Conservation (phyloP, 768 basidiomycete genomes). For the Suillus discolor region DNA sequence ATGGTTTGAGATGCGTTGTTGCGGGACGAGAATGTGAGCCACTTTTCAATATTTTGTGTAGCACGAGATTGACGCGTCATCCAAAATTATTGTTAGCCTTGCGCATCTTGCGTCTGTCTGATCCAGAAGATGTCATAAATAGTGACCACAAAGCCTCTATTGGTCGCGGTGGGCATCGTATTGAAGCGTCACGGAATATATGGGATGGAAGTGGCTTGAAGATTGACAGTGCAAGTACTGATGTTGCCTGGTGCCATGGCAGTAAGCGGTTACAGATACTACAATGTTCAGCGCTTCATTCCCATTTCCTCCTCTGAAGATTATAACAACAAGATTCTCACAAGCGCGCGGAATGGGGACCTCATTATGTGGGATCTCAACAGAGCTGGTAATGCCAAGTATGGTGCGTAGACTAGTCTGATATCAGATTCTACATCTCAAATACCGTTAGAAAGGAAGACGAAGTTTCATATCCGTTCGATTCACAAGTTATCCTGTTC, state of each 20-base stretch:
- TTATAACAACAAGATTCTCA: slow-evolving; percentile 75
- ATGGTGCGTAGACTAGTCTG: slow-evolving; percentile 48
- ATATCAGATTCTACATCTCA: slow-evolving; percentile 14
- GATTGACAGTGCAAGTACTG: slow-evolving; percentile 76
- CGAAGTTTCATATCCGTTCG: slow-evolving; percentile 71
- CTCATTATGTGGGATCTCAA: slow-evolving; percentile 84
- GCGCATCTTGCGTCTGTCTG: slow-evolving; percentile 59
- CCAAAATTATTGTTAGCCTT: slow-evolving; percentile 46
- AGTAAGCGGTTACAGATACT: slow-evolving; percentile 39
- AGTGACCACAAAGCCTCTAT: slow-evolving; percentile 53
- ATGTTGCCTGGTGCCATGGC: slow-evolving; percentile 79
- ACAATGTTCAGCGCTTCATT: slow-evolving; percentile 7
- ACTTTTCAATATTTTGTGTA: slow-evolving; percentile 8
- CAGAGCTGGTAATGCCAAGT: slow-evolving; percentile 66
- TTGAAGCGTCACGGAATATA: slow-evolving; percentile 75
- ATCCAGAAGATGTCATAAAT: slow-evolving; percentile 41
- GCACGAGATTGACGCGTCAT: slow-evolving; percentile 8
- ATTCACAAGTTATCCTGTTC: slow-evolving; percentile 74
- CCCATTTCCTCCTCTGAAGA: slow-evolving; percentile 37
- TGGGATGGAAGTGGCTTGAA: slow-evolving; percentile 82
- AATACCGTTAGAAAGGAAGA: slow-evolving; percentile 56
- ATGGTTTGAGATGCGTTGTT: slow-evolving; percentile 67
- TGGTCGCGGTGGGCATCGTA: slow-evolving; percentile 63
- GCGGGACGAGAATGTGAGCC: slow-evolving; percentile 77
- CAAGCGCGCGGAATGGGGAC: slow-evolving; percentile 80